Evolutionary conservation across 2,329 filamentous ascomycete genomes (phyloP).

Genomic region (Cadophora sp.): DNA sequence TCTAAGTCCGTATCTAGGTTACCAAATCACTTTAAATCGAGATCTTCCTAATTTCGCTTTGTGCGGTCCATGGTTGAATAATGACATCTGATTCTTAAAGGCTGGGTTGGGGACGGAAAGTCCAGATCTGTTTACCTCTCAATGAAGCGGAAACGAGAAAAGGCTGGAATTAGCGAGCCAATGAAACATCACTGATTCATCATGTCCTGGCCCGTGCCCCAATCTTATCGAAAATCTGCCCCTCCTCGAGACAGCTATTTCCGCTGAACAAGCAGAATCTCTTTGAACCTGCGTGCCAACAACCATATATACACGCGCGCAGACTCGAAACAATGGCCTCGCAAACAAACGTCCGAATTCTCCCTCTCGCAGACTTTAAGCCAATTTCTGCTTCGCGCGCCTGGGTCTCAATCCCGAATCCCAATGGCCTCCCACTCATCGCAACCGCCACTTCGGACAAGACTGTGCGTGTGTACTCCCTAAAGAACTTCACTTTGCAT

Average conservation of each 20-base stretch:
- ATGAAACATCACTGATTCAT: background rate
- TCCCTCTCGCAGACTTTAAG: conserved; percentile 43
- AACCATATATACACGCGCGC: background rate
- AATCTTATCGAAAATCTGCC: conserved; percentile 15
- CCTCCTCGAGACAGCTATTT: background rate
- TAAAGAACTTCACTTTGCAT: conserved; percentile 79
- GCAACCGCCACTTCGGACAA: conserved; percentile 89
- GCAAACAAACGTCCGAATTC: conserved; percentile 10
- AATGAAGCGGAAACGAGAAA: background rate
- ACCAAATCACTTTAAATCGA: background rate
- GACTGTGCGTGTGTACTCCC: conserved; percentile 86
- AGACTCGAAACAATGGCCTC: conserved; percentile 17
- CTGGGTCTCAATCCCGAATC: conserved; percentile 87
- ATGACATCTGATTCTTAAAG: background rate
- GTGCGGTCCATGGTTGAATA: background rate
- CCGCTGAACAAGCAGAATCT: background rate
- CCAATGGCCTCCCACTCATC: conserved; percentile 78
- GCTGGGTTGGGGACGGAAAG: no score
- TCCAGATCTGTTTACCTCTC: background rate
- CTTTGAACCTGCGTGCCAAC: background rate
- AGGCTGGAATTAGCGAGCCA: background rate
- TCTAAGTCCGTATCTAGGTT: no score
- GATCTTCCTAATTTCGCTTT: background rate
- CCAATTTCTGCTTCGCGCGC: conserved; percentile 72
- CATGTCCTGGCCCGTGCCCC: conserved; percentile 7